Evolutionary conservation across 345 rosid genomes (phyloP), one percentile per base, ranked within the genome.

Genomic region (Citrus inodora): DNA sequence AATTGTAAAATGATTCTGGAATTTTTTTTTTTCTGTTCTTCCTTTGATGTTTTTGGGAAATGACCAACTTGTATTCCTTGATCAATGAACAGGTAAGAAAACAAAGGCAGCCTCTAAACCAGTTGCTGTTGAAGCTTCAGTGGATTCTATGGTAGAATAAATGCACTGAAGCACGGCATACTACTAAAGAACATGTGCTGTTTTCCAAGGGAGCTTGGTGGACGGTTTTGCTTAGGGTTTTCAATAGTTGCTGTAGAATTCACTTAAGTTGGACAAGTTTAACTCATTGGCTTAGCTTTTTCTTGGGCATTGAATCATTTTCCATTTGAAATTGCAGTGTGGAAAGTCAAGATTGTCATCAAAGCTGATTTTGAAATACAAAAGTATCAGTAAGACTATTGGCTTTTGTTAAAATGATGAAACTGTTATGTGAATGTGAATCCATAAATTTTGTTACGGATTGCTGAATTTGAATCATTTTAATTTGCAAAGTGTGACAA

Each of bases 131-230:
- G 76, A 74, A 58, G 78, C 80, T 80, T 72, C 81, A 4, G 80
- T 55, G 27, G 89, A 87, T 76, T 67, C 86, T 67, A 90, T 90
- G 94, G 80, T 82, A 40, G 92, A 90, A 76, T 89, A 74, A 76
- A 38, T 32, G 1, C 17, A 33, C 35, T 42, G 21, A 60, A 13
- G 3, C 4, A 9, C 1, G 2, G 19, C 7, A n/a, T n/a, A 14
- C 24, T 33, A n/a, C 32, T 32, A 27, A 9, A 71, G 19, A 56
- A 7, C 30, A n/a, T 16, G 38, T 35, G 65, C 11, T 30, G 66
- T 55, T 22, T 35, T 46, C 33, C 7, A 10, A 33, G 66, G 10
- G 38, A 53, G 55, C 4, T 35, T 22, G 51, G 6, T 9, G 4
- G 70, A 37, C 16, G 1, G 19, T 33, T 37, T 37, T 37, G 70